Evolutionary conservation across 306 rosid genomes (phyloP), one percentile per base, ranked within the genome.

Genomic region (Lupinus albus): DNA sequence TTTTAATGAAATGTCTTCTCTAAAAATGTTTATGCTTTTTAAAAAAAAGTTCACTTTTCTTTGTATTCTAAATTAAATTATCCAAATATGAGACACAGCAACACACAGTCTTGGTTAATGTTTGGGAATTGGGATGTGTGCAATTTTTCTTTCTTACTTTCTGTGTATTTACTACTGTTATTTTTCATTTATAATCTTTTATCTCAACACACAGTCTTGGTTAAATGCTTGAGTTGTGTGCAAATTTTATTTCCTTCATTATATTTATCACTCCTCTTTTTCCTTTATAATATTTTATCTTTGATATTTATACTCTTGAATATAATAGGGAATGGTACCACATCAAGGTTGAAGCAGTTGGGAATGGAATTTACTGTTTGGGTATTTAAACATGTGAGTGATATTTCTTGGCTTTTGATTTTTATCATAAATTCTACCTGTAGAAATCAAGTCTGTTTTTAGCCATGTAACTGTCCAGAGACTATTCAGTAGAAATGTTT

Each of bases 361-460:
- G 98, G 98, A 71, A 93, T 93, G 98, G 98, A 93, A 75, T 93
- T 93, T 77, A 86, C 97, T 17, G 98, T 93, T 7, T 93, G 97
- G 98, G 98, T 93, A 52, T 89, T 93, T 72, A 93, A 93, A 81
- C 98, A 93, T 66, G 98, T 89, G 78, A 86, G 98, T 60, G 69
- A 78, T 68, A 76, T 70, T 52, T 12, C 72, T 70, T 59, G 65
- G 57, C 38, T 64, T 76, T 64, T 50, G 53, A 13, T 55, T 74
- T 42, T 73, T 42, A 39, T 76, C 21, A 1, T 52, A 14, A 58
- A 11, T 45, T 50, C 39, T 41, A 46, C 9, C 18, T 32, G 38
- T 18, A 8, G 39, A 64, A 9, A 18, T 8, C 28, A 49, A 55
- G 33, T 50, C 15, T 12, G 5, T 56, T 73, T 73, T 74, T 67